phyloP scores from a whole-genome alignment of 1,284 basidiomycete species.

The Meripilus lineatus region DNA sequence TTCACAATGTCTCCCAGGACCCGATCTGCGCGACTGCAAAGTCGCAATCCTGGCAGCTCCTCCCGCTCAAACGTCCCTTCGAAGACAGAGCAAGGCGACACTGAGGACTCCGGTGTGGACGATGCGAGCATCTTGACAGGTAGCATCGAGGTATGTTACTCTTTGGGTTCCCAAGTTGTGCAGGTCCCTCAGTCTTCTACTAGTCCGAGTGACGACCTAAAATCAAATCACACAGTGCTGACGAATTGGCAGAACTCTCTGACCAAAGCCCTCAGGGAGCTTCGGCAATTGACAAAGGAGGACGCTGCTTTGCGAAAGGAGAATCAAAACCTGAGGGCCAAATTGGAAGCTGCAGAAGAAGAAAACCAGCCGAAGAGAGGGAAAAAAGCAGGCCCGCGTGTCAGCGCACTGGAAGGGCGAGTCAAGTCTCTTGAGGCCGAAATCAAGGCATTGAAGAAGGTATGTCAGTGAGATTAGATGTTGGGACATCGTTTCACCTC shows the following conservation, averaged over 20 bases:
- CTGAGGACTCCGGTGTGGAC: no score
- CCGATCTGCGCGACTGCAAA: no score
- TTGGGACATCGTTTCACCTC: not conserved
- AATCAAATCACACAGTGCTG: no score
- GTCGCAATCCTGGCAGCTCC: no score
- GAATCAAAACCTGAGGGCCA: slow-evolving; percentile 22
- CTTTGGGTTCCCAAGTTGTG: no score
- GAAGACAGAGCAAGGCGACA: no score
- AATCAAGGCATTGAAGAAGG: slow-evolving; percentile 25
- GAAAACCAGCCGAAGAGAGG: slow-evolving; percentile 23
- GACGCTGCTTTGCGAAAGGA: slow-evolving; percentile 15
- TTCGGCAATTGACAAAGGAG: not conserved
- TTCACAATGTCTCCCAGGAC: no score
- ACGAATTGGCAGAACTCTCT: not conserved
- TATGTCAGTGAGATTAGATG: slow-evolving; percentile 7
- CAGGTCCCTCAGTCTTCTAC: no score
- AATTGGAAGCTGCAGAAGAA: slow-evolving; percentile 19
- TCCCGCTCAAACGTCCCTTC: no score
- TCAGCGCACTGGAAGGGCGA: slow-evolving; percentile 18
- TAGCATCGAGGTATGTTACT: no score
- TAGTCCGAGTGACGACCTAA: no score
- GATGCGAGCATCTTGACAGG: no score
- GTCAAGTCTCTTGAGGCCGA: slow-evolving; percentile 22
- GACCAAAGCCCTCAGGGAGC: not conserved
- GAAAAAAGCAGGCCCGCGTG: slow-evolving; percentile 16